Base-by-base conservation (phyloP, 2,329 filamentous ascomycete species). In the Phymatotrichopsis omnivora region DNA sequence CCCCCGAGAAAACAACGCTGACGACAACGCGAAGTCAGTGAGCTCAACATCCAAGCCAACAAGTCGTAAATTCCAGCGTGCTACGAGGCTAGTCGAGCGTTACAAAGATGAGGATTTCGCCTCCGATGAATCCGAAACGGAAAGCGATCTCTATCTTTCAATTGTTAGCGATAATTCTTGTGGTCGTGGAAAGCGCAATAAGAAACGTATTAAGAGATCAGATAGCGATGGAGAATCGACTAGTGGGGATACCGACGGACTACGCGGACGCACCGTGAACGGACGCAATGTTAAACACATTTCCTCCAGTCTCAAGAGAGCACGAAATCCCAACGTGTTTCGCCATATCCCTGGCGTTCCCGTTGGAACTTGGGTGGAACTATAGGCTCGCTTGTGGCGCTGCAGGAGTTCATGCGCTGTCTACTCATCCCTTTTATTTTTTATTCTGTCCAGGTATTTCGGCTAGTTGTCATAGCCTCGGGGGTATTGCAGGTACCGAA, bases 381-480 rank as follows among this genome's bases (percentile, higher is more conserved):
- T 50, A 34, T 10, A 42, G 53, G 16, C 28, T 51, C n/a, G 40
- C 45, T 14, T 50, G 45, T 23, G 40, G 49, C 23, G 34, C 27
- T 12, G 37, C 42, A 14, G 46, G 52, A 11, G 44, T 56, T n/a
- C 53, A 56, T 16, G 39, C 52, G 22, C 45, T 48, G 33, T 22
- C 34, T 25, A 16, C 22, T 16, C 11, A 10, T 20, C 31, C 25
- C 24, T 33, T 30, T 11, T 10, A 4, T 16, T 6, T 19, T 29
- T 20, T 24, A 35, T 16, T 35, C 24, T 16, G 4, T 7, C n/a
- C n/a, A n/a, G n/a, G n/a, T n/a, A n/a, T n/a, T n/a, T n/a, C n/a
- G n/a, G n/a, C n/a, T n/a, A n/a, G 20, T 31, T n/a, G 49, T 42
- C 53, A 52, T 3, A 39, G 45, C 23, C 52, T 56, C n/a, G 41